Percentiles rank a stretch among this genome's conserved stretches.
Evolutionary conservation across 306 rosid genomes (phyloP).

Genomic region (Vigna angularis): DNA sequence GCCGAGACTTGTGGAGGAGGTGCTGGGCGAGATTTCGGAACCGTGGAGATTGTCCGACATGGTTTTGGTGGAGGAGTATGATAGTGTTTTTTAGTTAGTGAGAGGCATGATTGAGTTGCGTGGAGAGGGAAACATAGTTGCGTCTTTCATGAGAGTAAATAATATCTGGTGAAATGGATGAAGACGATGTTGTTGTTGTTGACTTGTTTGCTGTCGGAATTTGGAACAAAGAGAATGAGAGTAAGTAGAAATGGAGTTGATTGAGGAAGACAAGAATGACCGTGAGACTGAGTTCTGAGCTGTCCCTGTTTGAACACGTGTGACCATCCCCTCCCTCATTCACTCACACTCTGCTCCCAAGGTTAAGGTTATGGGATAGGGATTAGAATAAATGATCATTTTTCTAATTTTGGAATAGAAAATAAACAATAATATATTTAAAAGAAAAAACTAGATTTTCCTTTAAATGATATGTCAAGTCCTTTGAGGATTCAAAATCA

Average conservation of each 20-base stretch:
- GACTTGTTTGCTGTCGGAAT: conserved; percentile 15
- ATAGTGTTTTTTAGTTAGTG: not conserved
- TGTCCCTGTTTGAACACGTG: conserved; percentile 44
- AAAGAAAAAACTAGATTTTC: no score
- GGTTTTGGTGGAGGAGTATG: not conserved
- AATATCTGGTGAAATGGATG: conserved; percentile 10
- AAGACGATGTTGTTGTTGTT: conserved; percentile 20
- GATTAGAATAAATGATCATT: no score
- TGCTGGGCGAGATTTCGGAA: conserved; percentile 50
- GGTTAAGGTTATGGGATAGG: no score
- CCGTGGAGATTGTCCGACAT: conserved; percentile 57
- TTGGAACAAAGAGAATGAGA: conserved; percentile 44
- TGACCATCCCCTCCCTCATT: not conserved
- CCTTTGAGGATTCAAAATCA: no score
- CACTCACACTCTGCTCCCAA: no score
- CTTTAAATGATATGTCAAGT: no score
- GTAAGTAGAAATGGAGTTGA: not conserved
- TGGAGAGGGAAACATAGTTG: conserved; percentile 14
- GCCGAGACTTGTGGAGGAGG: conserved; percentile 60
- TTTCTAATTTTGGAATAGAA: no score
- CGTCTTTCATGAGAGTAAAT: not conserved
- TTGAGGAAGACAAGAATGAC: conserved; percentile 18
- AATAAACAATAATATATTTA: no score
- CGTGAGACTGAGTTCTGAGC: conserved; percentile 32
- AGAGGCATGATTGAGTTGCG: not conserved